Conservation (phyloP, 2,329 filamentous ascomycete genomes). For the Sphaerulina vaccinii region DNA sequence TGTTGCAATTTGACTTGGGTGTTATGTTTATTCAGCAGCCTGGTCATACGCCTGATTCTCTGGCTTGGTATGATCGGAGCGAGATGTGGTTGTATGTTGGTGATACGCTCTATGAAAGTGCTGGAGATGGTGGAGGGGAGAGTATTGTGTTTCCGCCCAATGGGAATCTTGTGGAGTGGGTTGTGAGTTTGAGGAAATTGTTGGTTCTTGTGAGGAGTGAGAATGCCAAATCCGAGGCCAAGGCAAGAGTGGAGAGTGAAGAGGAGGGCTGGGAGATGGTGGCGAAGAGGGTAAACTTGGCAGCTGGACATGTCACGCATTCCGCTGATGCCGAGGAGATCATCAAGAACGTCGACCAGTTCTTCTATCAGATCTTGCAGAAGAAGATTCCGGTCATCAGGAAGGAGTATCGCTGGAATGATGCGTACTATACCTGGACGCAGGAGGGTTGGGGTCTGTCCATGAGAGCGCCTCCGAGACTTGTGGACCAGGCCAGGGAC, state of each 20-base stretch:
- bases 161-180: slow-evolving; percentile 42
- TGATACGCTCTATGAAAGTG: slow-evolving; percentile 44
- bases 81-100: slow-evolving; percentile 49
- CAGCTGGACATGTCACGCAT: slow-evolving; percentile 41
- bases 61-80: slow-evolving; percentile 47
- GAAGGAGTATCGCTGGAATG: slow-evolving; percentile 33
- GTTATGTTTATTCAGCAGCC: slow-evolving; percentile 49
- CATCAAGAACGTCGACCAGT: slow-evolving; percentile 36
- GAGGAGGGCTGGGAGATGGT: slow-evolving; percentile 30
- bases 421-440: slow-evolving; percentile 40
- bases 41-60: slow-evolving; percentile 49
- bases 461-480: slow-evolving; percentile 38
- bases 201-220: slow-evolving; percentile 37
- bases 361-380: slow-evolving; percentile 38
- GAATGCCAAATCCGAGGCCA: slow-evolving; percentile 32
- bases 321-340: slow-evolving; percentile 40
- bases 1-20: slow-evolving; percentile 29
- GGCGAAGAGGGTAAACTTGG: slow-evolving; percentile 26
- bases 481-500: slow-evolving; percentile 35
- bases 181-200: slow-evolving; percentile 39
- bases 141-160: slow-evolving; percentile 42
- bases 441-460: slow-evolving; percentile 38
- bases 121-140: not conserved
- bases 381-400: slow-evolving; percentile 38
- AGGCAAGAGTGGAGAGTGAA: slow-evolving; percentile 22